Conservation (phyloP, 768 basidiomycete genomes). For the Termitomyces bulborhizus region DNA sequence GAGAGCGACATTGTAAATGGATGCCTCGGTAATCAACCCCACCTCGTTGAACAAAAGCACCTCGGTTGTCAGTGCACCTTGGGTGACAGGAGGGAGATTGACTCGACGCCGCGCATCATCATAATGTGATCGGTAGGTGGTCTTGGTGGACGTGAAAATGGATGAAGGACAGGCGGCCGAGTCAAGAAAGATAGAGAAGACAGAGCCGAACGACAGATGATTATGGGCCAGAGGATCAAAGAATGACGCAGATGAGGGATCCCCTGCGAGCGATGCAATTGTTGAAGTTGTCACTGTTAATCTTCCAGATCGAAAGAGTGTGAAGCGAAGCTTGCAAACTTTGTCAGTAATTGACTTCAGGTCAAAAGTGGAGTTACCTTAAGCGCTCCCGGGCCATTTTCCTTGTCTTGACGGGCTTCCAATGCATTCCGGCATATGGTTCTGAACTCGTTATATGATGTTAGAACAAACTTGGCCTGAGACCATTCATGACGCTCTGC, state of each 20-base stretch:
- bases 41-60: slow-evolving; percentile 58
- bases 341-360: slow-evolving; percentile 5
- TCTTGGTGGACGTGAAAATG: slow-evolving; percentile 63
- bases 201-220: slow-evolving; percentile 17
- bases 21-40: slow-evolving; percentile 53
- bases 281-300: slow-evolving; percentile 29
- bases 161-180: slow-evolving; percentile 43
- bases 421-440: slow-evolving; percentile 41
- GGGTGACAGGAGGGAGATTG: slow-evolving; percentile 31
- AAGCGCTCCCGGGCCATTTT: slow-evolving; percentile 19
- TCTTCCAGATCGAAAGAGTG: slow-evolving; percentile 32
- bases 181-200: slow-evolving; percentile 52
- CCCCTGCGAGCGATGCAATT: slow-evolving; percentile 25
- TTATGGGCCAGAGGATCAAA: slow-evolving; percentile 27
- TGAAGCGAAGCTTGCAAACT: slow-evolving; percentile 44
- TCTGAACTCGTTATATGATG: slow-evolving; percentile 31
- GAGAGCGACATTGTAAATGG: slow-evolving; percentile 69
- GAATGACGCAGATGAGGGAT: slow-evolving; percentile 31
- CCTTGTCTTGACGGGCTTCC: slow-evolving; percentile 16
- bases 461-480: slow-evolving; percentile 25
- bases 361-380: slow-evolving; percentile 19
- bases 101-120: slow-evolving; percentile 56
- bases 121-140: slow-evolving; percentile 57
- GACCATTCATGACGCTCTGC: slow-evolving; percentile 48
- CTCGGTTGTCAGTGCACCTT: slow-evolving; percentile 35